These are phyloP conservation scores for Aspergillus arachidicola DNA, from an alignment of 2,329 filamentous ascomycete genomes.

Conservation along the genomic window DNA sequence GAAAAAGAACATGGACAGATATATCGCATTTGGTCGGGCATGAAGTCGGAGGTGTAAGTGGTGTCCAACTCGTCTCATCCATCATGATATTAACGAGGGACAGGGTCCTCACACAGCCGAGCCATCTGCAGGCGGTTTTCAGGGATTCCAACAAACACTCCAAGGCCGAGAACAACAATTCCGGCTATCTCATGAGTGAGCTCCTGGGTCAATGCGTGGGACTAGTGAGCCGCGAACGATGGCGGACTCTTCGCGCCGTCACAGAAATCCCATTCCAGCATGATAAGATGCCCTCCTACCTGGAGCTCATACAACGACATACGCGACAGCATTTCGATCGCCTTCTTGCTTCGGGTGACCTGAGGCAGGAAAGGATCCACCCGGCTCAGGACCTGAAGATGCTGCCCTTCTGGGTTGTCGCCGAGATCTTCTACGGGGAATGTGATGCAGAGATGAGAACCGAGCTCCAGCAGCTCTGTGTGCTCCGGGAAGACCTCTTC, in stretches of 20 bases:
- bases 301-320: conserved; percentile 9
- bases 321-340: too few species aligned
- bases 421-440: conserved; percentile 42
- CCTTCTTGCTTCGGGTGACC: too few species aligned
- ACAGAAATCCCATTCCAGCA: conserved; percentile 5
- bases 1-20: conserved; percentile 33
- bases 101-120: conserved; percentile 41
- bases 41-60: conserved; percentile 43
- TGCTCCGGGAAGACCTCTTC: conserved; percentile 38
- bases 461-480: conserved; percentile 22
- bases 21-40: conserved; percentile 47
- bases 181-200: conserved; percentile 42
- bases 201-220: conserved; percentile 50
- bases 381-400: conserved; percentile 34
- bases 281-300: not conserved
- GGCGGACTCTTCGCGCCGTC: conserved; percentile 7
- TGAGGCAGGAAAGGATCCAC: conserved; percentile 10
- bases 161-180: conserved; percentile 47
- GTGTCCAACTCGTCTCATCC: not conserved
- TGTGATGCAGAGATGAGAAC: conserved; percentile 25
- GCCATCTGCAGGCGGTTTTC: conserved; percentile 42
- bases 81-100: not conserved
- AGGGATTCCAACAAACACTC: conserved; percentile 48
- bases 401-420: conserved; percentile 44
- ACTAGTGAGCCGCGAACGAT: conserved; percentile 36